Conservation (phyloP, 1,139 yeast species). For the Magnusiomyces fungicola region DNA sequence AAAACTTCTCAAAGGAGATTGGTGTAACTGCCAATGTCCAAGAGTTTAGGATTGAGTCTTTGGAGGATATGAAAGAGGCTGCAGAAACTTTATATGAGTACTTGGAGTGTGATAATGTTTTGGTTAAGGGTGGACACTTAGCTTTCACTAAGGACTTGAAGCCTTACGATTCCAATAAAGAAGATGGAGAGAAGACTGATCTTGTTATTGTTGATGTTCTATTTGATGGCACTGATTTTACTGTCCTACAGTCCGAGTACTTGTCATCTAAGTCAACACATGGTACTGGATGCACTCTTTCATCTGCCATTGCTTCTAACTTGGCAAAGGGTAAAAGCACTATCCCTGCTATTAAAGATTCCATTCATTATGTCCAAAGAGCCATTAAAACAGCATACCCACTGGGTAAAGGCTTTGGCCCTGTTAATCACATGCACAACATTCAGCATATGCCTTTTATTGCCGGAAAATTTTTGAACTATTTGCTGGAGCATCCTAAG, state of each 20-base stretch:
- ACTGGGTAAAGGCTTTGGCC: conserved; percentile 63
- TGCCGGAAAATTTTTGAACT: conserved; percentile 42
- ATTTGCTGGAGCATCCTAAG: conserved; percentile 49
- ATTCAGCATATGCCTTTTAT: conserved; percentile 33
- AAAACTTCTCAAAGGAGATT: conserved; percentile 14
- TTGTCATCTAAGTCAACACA: conserved; percentile 56
- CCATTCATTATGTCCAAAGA: conserved; percentile 59
- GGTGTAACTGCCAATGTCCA: conserved; percentile 15
- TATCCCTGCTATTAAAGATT: conserved; percentile 44
- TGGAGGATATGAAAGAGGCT: conserved; percentile 38
- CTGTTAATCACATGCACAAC: conserved; percentile 52
- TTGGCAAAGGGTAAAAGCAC: conserved; percentile 42
- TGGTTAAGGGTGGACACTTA: conserved; percentile 84
- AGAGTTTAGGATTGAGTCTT: conserved; percentile 13
- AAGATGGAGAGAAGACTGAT: background rate
- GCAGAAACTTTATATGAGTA: conserved; percentile 39
- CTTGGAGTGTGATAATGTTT: conserved; percentile 43
- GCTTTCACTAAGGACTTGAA: conserved; percentile 30
- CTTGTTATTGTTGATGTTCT: conserved; percentile 50
- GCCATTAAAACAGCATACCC: conserved; percentile 43
- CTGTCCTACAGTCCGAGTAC: conserved; percentile 45
- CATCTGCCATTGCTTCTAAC: conserved; percentile 74
- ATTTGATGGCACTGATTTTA: conserved; percentile 42
- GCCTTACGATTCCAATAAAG: conserved; percentile 17
- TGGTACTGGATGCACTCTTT: conserved; percentile 88